Evolutionary conservation across 1,284 basidiomycete species (phyloP).

Genomic region (Tylopilus sp.): DNA sequence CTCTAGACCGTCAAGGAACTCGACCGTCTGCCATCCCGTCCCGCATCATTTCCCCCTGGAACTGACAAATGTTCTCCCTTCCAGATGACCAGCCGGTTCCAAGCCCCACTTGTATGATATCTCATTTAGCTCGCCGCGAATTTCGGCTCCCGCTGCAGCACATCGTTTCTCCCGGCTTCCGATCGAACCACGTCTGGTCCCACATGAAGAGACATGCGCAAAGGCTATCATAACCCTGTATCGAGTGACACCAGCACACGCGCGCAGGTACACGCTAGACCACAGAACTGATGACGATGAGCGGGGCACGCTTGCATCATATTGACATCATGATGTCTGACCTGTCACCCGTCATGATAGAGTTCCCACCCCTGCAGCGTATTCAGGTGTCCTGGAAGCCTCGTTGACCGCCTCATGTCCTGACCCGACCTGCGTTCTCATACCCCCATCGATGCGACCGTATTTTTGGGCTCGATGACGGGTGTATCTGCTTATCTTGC

Average conservation of each 20-base stretch:
- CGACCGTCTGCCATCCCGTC: constrained; percentile 1
- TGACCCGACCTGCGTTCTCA: neutral
- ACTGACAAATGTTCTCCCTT: neutral
- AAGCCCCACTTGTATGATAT: neutral
- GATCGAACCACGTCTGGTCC: too few relatives aligned
- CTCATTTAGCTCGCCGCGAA: too few relatives aligned
- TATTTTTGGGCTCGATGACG: neutral
- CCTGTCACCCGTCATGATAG: neutral
- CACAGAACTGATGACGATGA: neutral
- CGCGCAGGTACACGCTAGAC: too few relatives aligned
- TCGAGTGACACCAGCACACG: too few relatives aligned
- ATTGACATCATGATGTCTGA: neutral
- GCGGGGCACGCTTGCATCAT: neutral
- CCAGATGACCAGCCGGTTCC: neutral
- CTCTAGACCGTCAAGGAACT: constrained; percentile 12
- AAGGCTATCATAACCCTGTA: too few relatives aligned
- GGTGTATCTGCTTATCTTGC: too few relatives aligned
- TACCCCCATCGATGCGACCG: neutral
- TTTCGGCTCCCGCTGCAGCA: too few relatives aligned
- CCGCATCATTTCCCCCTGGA: constrained; percentile 4
- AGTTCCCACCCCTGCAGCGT: neutral
- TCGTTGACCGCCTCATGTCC: constrained; percentile 18
- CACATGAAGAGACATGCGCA: too few relatives aligned
- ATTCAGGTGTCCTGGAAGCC: constrained; percentile 13
- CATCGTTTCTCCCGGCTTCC: too few relatives aligned